These are phyloP conservation scores for Mortierella sp. DNA, from an alignment of 371 early-diverging fungal genomes.

Conservation along the genomic window DNA sequence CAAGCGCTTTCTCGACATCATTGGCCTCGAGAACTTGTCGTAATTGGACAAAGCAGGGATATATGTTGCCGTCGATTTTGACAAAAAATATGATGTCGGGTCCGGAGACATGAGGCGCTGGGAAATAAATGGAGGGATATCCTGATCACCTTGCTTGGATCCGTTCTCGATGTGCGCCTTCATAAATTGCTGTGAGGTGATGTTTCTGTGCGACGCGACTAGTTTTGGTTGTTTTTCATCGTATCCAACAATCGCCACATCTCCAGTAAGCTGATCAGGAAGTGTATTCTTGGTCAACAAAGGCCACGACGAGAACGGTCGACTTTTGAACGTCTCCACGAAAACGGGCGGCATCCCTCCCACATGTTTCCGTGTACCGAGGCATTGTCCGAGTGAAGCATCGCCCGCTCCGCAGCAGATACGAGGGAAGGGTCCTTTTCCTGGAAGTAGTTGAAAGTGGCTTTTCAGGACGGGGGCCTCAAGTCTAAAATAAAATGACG, in stretches of 20 bases:
- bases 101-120: slow-evolving; percentile 29
- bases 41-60: slow-evolving; percentile 22
- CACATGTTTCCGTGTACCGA: slow-evolving; percentile 17
- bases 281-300: background rate
- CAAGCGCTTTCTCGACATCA: slow-evolving; percentile 24
- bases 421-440: background rate
- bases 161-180: background rate
- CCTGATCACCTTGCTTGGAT: too few species aligned
- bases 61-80: slow-evolving; percentile 4
- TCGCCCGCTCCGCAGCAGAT: too few species aligned
- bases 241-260: background rate
- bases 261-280: too few species aligned
- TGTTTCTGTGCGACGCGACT: background rate
- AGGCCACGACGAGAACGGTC: too few species aligned
- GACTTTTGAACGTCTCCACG: too few species aligned
- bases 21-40: slow-evolving; percentile 17
- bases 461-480: too few species aligned
- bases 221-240: background rate
- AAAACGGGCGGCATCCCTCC: background rate
- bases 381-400: too few species aligned
- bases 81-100: slow-evolving; percentile 26
- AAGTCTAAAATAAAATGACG: too few species aligned
- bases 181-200: slow-evolving; percentile 12
- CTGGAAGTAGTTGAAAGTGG: background rate
- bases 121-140: slow-evolving; percentile 3